Percentiles rank a stretch among this genome's conserved stretches.
These are phyloP conservation scores for Celoporthe dispersa DNA, from an alignment of 2,329 filamentous ascomycete genomes.

Conservation along the genomic window DNA sequence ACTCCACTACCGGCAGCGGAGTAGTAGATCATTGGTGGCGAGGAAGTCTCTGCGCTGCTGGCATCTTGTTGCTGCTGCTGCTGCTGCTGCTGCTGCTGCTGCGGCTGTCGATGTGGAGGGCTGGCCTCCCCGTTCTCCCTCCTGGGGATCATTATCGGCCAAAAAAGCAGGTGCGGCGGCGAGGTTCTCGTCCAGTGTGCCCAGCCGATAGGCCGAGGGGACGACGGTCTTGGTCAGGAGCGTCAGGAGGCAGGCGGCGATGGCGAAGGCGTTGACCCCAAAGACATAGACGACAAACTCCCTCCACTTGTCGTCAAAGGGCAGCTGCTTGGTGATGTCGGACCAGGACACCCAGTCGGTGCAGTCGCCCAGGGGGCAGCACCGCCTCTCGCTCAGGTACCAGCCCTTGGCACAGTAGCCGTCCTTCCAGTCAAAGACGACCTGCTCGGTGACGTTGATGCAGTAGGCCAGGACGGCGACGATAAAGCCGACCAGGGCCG, in stretches of 20 bases:
- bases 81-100: constrained; percentile 21
- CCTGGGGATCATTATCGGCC: constrained; percentile 46
- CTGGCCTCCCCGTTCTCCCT: constrained; percentile 50
- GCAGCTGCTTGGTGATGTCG: constrained; percentile 49
- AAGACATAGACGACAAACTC: constrained; percentile 78
- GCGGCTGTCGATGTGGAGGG: constrained; percentile 34
- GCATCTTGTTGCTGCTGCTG: constrained; percentile 42
- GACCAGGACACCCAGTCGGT: constrained; percentile 63
- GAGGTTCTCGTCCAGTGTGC: constrained; percentile 91
- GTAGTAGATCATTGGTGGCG: constrained; percentile 87
- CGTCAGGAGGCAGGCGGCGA: constrained; percentile 77
- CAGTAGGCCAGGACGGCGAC: constrained; percentile 86
- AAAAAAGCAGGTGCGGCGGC: constrained; percentile 62
- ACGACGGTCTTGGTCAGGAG: constrained; percentile 93
- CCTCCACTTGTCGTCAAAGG: constrained; percentile 61
- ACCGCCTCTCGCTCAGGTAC: constrained; percentile 73
- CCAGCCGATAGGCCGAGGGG: constrained; percentile 82
- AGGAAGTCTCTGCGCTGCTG: constrained; percentile 35
- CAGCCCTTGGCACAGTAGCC: constrained; percentile 78
- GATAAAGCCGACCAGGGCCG: constrained; percentile 84
- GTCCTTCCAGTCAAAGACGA: constrained; percentile 88
- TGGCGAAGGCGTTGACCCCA: constrained; percentile 71
- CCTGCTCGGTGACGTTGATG: constrained; percentile 84
- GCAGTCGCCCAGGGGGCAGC: constrained; percentile 59
- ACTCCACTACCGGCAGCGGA: constrained; percentile 95